Evolutionary conservation across 495 filamentous ascomycete genomes (phyloP), one percentile per base, ranked within the genome.

Genomic region (Penicillium ochrochloron): DNA sequence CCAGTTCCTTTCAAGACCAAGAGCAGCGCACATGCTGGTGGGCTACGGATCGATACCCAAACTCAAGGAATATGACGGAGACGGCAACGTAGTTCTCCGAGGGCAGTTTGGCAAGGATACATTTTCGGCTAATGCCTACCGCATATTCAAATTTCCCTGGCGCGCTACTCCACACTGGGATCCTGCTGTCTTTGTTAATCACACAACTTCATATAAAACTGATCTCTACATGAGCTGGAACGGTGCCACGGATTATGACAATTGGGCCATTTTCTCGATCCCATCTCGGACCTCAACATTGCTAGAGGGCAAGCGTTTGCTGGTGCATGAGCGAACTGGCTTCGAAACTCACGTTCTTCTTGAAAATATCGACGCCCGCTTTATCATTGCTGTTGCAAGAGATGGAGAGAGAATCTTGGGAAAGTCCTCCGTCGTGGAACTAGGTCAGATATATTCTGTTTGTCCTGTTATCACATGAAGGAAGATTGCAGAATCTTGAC

Each of bases 31-130:
- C 61, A 66, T 71, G 29, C 59, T 85, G 14, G 58, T 81, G 41
- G 77, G 70, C 53, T 84, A 77, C 70, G 82, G 83, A 0, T 71
- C 74, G 31, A 69, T 70, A 5, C 70, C 79, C 46, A 69, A 78
- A 0, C 29, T 85, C 17, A 80, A 79, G 10, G 84, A 86, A 63
- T 80, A 75, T 65, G 65, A 62, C 29, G 41, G 46, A 4, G 35
- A 63, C n/a, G 62, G 64, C 21, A 39, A 66, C 19, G 37, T 64
- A 2, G 63, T 71, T 17, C 25, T 70, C 19, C 23, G 54, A 31
- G 63, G 56, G 8, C 41, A 66, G 34, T 66, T 70, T 54, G 68
- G 60, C 8, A 56, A 60, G 10, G 39, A 50, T 25, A 11, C 48
- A 29, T 46, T 23, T 15, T 8, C 62, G 14, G 61, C 57, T 1